A percentile compares a stretch with the other conserved stretches of the same genome.
These are phyloP conservation scores for Fusarium chuoi DNA, from an alignment of 2,329 filamentous ascomycete species.

Conservation along the genomic window DNA sequence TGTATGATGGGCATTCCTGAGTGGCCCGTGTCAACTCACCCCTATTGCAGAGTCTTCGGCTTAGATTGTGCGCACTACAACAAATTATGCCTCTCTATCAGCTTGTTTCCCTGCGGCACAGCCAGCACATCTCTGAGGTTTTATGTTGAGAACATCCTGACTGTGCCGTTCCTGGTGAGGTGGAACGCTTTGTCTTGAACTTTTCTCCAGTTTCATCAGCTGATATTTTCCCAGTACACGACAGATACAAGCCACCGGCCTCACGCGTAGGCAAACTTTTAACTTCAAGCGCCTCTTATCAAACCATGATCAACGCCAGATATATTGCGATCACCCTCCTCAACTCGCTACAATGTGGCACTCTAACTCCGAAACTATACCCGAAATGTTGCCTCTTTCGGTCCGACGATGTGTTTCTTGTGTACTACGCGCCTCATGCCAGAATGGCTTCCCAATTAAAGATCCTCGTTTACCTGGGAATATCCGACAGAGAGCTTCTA, in stretches of 20 bases:
- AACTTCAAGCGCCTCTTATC: no score
- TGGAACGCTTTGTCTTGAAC: neutral
- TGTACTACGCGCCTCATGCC: constrained; percentile 5
- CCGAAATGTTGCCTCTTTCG: neutral
- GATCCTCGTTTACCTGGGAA: constrained; percentile 3
- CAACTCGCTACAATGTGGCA: constrained; percentile 1
- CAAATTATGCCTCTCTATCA: neutral
- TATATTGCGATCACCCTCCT: neutral
- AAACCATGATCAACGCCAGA: neutral
- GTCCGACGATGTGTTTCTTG: neutral
- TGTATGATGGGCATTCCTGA: neutral
- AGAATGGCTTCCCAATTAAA: constrained; percentile 9
- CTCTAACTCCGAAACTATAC: neutral
- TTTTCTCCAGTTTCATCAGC: neutral
- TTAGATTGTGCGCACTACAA: no score
- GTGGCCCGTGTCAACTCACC: neutral
- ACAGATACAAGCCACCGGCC: neutral
- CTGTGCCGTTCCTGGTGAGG: neutral
- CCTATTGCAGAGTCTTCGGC: neutral
- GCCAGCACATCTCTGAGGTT: neutral
- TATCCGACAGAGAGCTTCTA: constrained; percentile 4
- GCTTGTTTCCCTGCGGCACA: neutral
- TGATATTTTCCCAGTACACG: neutral
- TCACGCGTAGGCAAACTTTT: accelerated
- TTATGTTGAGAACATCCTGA: neutral